Base-by-base conservation (phyloP, 768 basidiomycete genomes). In the Xerocomellus chrysenteron region DNA sequence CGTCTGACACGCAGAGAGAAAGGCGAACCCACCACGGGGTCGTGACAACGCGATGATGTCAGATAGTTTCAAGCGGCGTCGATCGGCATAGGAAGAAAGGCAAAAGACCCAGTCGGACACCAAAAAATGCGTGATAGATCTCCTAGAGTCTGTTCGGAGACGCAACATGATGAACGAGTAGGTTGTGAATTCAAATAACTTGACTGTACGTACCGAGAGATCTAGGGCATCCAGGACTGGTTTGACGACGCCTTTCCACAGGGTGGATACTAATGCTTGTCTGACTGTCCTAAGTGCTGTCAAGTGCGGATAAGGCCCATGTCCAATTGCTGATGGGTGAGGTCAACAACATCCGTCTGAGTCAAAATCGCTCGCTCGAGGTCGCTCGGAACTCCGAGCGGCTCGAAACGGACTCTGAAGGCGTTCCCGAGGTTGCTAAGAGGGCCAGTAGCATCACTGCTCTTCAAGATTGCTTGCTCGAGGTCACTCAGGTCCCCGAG, bases 1-100 rank as follows among this genome's bases (percentile, higher is more conserved):
- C 6, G 75, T 80, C 53, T 81, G 70, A 55, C 80, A 81, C 1
- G 80, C 79, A 6, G 79, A 79, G 4, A 81, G 71, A 61, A 79
- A 77, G 0, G 74, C 80, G 42, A 80, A 65, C 40, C 71, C 54
- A 35, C 47, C 67, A 36, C 16, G 72, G 30, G 41, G 63, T 0
- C 54, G 45, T 19, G 60, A 56, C 14, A 52, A 16, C 2, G 42
- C 26, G n/a, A 62, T 43, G 39, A 61, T 50, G 16, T 56, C 60
- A 0, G 51, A 37, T 4, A 61, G 36, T 19, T 37, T 50, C 11
- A 61, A 30, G 13, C 49, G 49, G 8, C 57, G 33, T 7, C 17
- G 3, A 28, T 57, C 32, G 0, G 56, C 56, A 50, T 19, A 12
- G 48, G 48, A 28, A 50, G 26, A 19, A 50, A 50, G 2, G 26